Percentiles rank a stretch among this genome's conserved stretches.
Evolutionary conservation across 345 rosid species (phyloP).

Genomic region (Eucalyptus erythrocorys): DNA sequence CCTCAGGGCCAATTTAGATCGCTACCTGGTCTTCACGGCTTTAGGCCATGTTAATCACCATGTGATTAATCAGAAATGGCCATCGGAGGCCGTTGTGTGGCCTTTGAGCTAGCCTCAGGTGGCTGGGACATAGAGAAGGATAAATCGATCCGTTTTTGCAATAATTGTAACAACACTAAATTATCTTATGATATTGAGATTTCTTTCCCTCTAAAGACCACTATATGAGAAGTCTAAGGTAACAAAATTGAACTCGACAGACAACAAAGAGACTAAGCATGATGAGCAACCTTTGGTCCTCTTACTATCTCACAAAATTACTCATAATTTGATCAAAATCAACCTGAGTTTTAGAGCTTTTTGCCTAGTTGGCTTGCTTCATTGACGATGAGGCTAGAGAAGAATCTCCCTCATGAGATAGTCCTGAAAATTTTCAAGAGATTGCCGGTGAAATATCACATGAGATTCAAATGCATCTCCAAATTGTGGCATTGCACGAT

Average conservation of each 20-base stretch:
- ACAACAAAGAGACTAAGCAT: neutral
- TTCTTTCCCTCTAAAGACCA: neutral
- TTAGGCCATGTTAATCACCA: too few relatives aligned
- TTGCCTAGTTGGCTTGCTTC: neutral
- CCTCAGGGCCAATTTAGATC: too few relatives aligned
- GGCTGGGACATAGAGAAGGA: neutral
- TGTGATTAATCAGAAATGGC: neutral
- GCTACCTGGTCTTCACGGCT: too few relatives aligned
- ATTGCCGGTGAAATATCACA: neutral
- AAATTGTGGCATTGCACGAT: neutral
- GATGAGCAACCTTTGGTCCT: neutral
- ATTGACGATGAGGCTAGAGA: neutral
- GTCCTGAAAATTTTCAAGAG: neutral
- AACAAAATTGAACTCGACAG: neutral
- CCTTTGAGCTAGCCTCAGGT: neutral
- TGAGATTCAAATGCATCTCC: neutral
- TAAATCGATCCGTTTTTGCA: neutral
- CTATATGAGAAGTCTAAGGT: neutral
- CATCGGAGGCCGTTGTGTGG: neutral
- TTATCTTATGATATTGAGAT: neutral
- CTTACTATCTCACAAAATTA: neutral
- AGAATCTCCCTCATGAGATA: neutral
- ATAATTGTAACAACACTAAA: neutral
- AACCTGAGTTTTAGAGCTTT: neutral
- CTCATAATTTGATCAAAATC: neutral